Conservation (phyloP, 768 basidiomycete genomes). For the Trametes cubensis region DNA sequence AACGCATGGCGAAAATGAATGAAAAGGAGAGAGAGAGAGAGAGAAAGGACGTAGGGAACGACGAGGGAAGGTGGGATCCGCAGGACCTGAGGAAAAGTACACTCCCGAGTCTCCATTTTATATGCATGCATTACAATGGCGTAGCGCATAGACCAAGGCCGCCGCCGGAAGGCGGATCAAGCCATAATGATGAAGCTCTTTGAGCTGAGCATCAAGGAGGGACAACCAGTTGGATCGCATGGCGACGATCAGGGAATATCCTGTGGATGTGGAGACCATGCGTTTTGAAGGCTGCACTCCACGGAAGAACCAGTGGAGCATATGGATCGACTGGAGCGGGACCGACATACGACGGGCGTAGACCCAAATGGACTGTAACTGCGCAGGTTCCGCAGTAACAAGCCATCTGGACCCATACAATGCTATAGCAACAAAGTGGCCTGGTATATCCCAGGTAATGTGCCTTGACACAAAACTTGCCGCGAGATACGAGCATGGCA, state of each 20-base stretch:
- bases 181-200: constrained; percentile 6
- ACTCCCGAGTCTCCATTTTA: constrained; percentile 11
- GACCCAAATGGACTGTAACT: not conserved
- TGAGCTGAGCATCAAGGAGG: not conserved
- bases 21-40: constrained; percentile 1
- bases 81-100: constrained; percentile 18
- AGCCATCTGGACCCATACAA: not conserved
- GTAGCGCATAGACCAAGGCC: not conserved
- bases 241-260: constrained; percentile 12
- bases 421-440: not conserved
- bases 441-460: not conserved
- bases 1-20: constrained; percentile 24
- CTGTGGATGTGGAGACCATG: constrained; percentile 16
- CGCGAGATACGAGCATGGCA: not conserved
- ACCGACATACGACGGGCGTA: not conserved
- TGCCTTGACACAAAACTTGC: too few relatives aligned
- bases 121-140: constrained; percentile 13
- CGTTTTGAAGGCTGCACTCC: constrained; percentile 5
- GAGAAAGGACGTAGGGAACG: constrained; percentile 5
- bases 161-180: constrained; percentile 12
- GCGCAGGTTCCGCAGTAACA: not conserved
- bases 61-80: constrained; percentile 12
- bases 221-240: not conserved
- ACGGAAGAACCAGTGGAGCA: not conserved
- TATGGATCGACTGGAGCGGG: not conserved